phyloP scores from a whole-genome alignment of 1,139 yeast genomes.

The Hyphopichia khmerensis region DNA sequence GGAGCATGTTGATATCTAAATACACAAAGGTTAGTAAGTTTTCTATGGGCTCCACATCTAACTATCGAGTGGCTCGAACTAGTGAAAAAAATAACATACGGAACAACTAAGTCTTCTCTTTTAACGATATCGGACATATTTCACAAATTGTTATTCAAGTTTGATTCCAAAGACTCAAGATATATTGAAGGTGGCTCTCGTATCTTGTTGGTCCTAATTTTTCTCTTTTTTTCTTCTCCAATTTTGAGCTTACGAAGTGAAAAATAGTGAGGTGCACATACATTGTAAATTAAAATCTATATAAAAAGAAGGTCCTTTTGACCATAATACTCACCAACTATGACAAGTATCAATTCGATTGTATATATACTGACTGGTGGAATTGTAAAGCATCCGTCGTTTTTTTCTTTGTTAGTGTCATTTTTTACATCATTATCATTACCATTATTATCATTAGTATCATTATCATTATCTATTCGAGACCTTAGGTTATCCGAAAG shows the following conservation, averaged over 20 bases:
- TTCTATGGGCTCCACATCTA: too few relatives aligned
- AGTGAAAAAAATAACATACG: slow-evolving; percentile 31
- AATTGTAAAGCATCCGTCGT: too few relatives aligned
- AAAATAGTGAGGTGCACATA: neutral
- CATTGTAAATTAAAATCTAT: too few relatives aligned
- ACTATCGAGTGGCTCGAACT: too few relatives aligned
- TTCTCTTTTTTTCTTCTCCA: neutral
- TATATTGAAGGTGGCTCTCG: neutral
- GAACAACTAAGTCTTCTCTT: slow-evolving; percentile 40
- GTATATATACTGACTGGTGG: slow-evolving; percentile 21
- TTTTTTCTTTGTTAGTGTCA: too few relatives aligned
- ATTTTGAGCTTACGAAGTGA: neutral
- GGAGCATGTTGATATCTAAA: slow-evolving; percentile 48
- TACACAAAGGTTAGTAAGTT: slow-evolving; percentile 1
- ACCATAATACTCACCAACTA: slow-evolving; percentile 36
- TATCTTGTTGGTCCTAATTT: neutral
- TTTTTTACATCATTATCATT: neutral
- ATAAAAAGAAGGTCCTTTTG: slow-evolving; percentile 31
- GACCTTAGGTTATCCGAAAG: slow-evolving; percentile 13
- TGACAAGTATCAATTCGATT: slow-evolving; percentile 28
- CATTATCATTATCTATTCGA: slow-evolving; percentile 6
- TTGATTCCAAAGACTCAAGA: too few relatives aligned
- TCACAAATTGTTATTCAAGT: too few relatives aligned
- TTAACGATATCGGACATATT: slow-evolving; percentile 8
- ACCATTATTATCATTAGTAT: neutral